Conservation (phyloP, 176 grass and related monocot genomes). For the Urochloa ruziziensis region DNA sequence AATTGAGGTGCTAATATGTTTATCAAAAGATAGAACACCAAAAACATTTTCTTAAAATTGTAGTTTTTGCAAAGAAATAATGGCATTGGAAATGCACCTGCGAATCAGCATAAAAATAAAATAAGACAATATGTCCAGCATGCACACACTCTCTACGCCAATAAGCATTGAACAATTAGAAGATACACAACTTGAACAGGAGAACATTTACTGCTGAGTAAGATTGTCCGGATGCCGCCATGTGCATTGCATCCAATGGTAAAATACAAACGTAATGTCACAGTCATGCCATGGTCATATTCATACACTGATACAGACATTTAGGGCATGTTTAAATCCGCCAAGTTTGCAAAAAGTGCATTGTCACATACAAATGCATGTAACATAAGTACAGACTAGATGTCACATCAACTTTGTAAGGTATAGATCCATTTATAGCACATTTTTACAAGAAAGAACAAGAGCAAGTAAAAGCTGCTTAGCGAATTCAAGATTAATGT, state of each 20-base stretch:
- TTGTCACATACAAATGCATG: too few species aligned
- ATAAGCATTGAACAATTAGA: neutral
- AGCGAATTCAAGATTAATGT: neutral
- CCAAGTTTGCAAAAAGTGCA: too few species aligned
- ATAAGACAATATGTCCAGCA: neutral
- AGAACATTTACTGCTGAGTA: conserved; percentile 5
- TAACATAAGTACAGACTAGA: neutral
- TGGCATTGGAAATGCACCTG: neutral
- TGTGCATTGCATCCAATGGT: neutral
- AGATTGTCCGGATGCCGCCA: neutral
- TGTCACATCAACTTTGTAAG: neutral
- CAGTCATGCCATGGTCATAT: neutral
- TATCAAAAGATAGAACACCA: neutral
- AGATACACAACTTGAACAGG: neutral
- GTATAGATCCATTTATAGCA: neutral
- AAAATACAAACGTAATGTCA: neutral
- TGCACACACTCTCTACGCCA: neutral
- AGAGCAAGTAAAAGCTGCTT: neutral
- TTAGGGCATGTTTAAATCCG: too few species aligned
- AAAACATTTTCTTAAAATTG: neutral
- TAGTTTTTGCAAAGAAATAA: neutral
- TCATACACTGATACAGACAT: neutral
- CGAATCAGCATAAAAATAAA: too few species aligned
- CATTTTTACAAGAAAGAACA: neutral
- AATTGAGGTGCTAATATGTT: neutral